A percentile compares a stretch with the other conserved stretches of the same genome.
Evolutionary conservation across 2,329 filamentous ascomycete species (phyloP).

Genomic region (Sporothrix luriei): DNA sequence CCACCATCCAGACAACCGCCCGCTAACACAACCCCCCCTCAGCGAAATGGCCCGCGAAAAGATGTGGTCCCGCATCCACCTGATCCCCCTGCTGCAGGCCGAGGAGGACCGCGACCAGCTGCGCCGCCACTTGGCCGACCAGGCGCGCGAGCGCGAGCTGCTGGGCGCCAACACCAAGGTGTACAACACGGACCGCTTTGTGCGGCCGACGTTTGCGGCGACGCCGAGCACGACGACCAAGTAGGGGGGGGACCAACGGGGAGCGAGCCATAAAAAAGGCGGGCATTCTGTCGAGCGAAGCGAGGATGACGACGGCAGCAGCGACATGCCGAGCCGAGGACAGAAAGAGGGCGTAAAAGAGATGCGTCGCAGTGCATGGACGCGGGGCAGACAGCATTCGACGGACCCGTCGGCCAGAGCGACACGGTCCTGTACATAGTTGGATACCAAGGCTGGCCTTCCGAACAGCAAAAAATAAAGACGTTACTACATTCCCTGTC

Average conservation of each 20-base stretch:
- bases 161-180: constrained; percentile 80
- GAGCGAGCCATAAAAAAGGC: neutral
- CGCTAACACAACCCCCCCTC: constrained; percentile 12
- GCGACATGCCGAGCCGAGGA: neutral
- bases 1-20: too few relatives aligned
- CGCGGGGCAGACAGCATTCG: neutral
- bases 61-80: constrained; percentile 95
- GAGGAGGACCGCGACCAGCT: constrained; percentile 97
- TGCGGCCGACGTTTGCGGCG: constrained; percentile 77
- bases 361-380: neutral
- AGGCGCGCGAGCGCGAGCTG: constrained; percentile 86
- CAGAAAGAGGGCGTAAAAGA: neutral
- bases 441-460: constrained; percentile 12
- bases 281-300: neutral
- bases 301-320: neutral
- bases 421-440: constrained; percentile 15
- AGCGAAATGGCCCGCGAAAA: constrained; percentile 96
- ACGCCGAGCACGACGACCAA: constrained; percentile 66
- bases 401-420: constrained; percentile 4
- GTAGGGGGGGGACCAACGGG: constrained; percentile 42
- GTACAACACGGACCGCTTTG: constrained; percentile 84
- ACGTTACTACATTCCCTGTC: neutral
- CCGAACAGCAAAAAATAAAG: constrained; percentile 1
- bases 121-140: constrained; percentile 80
- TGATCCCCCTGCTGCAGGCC: constrained; percentile 90